A percentile compares a stretch with the other conserved stretches of the same genome.
phyloP scores from a whole-genome alignment of 106 monocot species.

The Dendrobium officinale region DNA sequence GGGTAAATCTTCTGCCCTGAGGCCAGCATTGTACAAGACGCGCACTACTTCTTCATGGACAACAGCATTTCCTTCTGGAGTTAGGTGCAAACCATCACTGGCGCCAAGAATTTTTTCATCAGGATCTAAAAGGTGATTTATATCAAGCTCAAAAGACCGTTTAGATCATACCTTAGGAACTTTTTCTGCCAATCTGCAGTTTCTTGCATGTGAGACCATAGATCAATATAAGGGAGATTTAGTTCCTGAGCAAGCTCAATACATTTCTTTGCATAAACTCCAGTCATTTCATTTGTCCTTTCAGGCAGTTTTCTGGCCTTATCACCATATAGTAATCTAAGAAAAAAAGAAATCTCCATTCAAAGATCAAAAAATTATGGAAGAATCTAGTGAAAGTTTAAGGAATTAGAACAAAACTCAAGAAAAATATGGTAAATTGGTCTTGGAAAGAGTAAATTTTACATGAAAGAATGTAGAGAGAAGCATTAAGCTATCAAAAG shows the following conservation, averaged over 20 bases:
- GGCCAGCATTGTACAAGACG: conserved; percentile 31
- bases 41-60: conserved; percentile 57
- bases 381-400: not conserved
- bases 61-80: conserved; percentile 74
- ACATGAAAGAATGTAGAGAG: not conserved
- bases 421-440: not conserved
- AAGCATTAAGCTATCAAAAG: not conserved
- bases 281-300: conserved; percentile 82
- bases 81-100: conserved; percentile 90
- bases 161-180: conserved; percentile 54
- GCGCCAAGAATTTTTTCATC: not conserved
- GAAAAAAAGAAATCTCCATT: conserved; percentile 2
- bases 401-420: not conserved
- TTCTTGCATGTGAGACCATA: conserved; percentile 84
- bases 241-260: conserved; percentile 62
- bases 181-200: conserved; percentile 68
- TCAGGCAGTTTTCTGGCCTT: conserved; percentile 67
- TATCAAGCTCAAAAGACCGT: not conserved
- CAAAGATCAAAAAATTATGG: not conserved
- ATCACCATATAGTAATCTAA: conserved; percentile 75
- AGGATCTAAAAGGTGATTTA: too few relatives aligned
- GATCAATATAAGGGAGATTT: conserved; percentile 57
- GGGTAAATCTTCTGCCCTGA: conserved; percentile 46
- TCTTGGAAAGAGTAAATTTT: not conserved
- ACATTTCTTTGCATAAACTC: conserved; percentile 69